Evolutionary conservation across 768 basidiomycete genomes (phyloP), one percentile per base, ranked within the genome.

Genomic region (Auricularia sp.): DNA sequence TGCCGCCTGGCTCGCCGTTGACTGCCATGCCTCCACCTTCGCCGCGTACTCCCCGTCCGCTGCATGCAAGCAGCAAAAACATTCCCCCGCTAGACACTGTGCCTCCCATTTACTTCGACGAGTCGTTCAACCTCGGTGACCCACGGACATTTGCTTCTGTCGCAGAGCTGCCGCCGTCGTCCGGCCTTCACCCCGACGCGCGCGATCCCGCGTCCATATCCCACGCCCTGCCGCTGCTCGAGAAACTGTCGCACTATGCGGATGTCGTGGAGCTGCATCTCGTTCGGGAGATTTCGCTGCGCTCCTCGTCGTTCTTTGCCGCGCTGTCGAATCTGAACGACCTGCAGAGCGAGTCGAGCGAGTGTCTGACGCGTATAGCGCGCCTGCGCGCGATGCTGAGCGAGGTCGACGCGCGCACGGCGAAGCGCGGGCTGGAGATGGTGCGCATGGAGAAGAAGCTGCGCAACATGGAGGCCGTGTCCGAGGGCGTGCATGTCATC

Each of bases 221-320:
- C 8, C 80, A 87, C 73, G 81, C 87, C 3, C 80, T 88, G 2
- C 89, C 88, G 0, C 78, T 95, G 3, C 86, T 96, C 10, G 95
- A 98, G 72, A 89, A 86, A 70, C 85, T 98, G 67, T 94, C 94
- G 10, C 88, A 92, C 64, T 89, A 96, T 71, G 88, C 95, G 2
- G 97, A 98, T 73, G 89, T 89, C 0, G 84, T 98, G 67, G 97
- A 99, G 73, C 87, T 93, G 66, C 96, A 99, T 75, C 89, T 99
- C 64, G 85, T 95, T 3, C 86, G 86, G 66, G 97, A 98, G 75
- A 95, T 99, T 56, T 89, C 90, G 8, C 78, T 89, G 10, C 89
- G 96, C 14, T 92, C 94, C 0, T 84, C 91, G 0, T 93, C 94
- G 1, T 99, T 99, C 82, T 99, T 98, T 71, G 89, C 95, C 3